A percentile compares a stretch with the other conserved stretches of the same genome.
phyloP scores from a whole-genome alignment of 306 rosid species.

The Purshia tridentata region DNA sequence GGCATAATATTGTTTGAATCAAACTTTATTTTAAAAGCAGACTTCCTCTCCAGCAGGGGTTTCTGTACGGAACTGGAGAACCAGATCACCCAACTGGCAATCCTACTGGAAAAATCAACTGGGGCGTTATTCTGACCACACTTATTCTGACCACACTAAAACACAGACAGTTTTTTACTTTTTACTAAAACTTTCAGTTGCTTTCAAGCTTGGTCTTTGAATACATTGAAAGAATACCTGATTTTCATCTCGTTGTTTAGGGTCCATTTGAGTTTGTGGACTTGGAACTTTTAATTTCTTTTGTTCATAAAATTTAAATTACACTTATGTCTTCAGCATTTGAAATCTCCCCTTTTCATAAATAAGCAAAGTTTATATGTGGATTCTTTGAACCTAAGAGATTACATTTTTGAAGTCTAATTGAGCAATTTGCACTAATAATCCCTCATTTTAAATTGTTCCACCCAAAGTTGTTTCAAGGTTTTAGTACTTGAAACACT shows the following conservation, averaged over 20 bases:
- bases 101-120: not conserved
- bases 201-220: too few species aligned
- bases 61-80: not conserved
- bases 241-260: too few species aligned
- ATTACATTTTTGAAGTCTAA: not conserved
- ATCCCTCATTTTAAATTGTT: not conserved
- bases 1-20: not conserved
- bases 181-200: too few species aligned
- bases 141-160: not conserved
- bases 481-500: not conserved
- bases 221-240: too few species aligned
- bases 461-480: not conserved
- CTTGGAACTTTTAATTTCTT: too few species aligned
- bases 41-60: not conserved
- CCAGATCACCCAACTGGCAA: not conserved
- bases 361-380: not conserved
- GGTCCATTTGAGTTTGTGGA: too few species aligned
- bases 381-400: not conserved
- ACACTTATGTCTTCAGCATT: not conserved
- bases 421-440: conserved; percentile 11
- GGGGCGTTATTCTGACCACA: not conserved
- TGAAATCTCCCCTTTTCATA: not conserved
- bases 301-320: not conserved
- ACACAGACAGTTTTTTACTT: too few species aligned
- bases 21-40: not conserved